Evolutionary conservation across 306 rosid genomes (phyloP), one percentile per base, ranked within the genome.

Genomic region (Quercus robur): DNA sequence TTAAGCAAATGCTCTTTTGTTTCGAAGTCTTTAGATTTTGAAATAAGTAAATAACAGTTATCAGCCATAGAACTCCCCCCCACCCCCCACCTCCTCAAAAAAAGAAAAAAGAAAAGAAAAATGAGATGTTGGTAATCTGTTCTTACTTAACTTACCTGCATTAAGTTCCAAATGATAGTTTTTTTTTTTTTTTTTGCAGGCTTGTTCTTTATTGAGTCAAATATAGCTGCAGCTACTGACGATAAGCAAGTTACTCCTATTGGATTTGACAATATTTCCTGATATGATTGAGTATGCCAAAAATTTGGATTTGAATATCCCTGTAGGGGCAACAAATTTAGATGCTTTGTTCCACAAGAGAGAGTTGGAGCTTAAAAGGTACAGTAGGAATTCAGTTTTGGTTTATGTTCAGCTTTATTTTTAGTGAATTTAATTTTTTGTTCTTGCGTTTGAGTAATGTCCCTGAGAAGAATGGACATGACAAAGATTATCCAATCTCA

Each of bases 191-290:
- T 35, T 84, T 56, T 64, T 84, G 87, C 85, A 94, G 98, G 97
- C 68, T 88, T 94, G 74, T 81, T 78, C 80, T 94, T 94, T 80
- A 82, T 94, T 2, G 83, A 91, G 74, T 86, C 91, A 57, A 91
- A 93, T 81, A 57, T 93, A 57, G 82, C 91, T 71, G 90, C 88
- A 70, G 86, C 90, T 72, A 41, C 78, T 54, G 92, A 91, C 63
- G 89, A 81, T 75, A 90, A 86, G 75, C 95, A 87, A 64, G 84
- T 56, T 56, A 84, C 84, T 81, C 97, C 95, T 20, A 79, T 92
- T 62, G 97, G 97, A 72, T 94, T 93, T 82, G 88, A 87, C 72
- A 44, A 81, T 91, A 19, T 93, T 93, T 77, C 95, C 92, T 70
- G 80, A 85, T 14, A 76, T 93, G 91, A 73, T 94, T 76, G 91